Percentiles rank a stretch among this genome's conserved stretches.
These are phyloP conservation scores for Chlamydomonas eustigma DNA, from an alignment of 139 green algal genomes.

Conservation along the genomic window DNA sequence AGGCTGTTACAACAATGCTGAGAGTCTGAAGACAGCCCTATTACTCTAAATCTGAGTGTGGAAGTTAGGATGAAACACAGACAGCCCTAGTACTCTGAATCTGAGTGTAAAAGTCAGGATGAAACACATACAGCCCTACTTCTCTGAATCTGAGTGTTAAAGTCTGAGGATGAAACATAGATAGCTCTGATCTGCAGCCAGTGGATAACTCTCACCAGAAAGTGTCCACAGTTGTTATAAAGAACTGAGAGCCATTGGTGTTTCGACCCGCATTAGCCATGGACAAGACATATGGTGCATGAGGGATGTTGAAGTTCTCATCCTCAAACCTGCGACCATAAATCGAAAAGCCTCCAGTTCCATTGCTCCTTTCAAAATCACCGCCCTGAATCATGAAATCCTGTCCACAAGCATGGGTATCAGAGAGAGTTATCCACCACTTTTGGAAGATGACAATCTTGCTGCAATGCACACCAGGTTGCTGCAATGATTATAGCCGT, in stretches of 20 bases:
- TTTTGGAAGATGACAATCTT: not conserved
- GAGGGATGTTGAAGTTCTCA: constrained; percentile 36
- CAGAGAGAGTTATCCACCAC: not conserved
- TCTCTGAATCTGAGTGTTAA: no score
- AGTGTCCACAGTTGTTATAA: constrained; percentile 57
- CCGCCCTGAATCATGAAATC: constrained; percentile 43
- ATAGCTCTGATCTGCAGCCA: no score
- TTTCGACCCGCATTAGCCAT: constrained; percentile 70
- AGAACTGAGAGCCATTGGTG: constrained; percentile 42
- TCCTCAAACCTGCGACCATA: constrained; percentile 22
- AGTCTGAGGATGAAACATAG: no score
- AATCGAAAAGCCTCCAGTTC: constrained; percentile 52
- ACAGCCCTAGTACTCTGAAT: no score
- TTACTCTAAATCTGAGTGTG: no score
- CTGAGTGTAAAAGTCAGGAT: no score
- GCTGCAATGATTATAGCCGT: not conserved
- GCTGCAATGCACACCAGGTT: no score
- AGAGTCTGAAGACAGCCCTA: no score
- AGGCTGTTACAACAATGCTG: no score
- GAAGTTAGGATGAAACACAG: no score
- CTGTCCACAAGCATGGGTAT: not conserved
- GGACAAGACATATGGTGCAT: constrained; percentile 53
- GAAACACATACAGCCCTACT: no score
- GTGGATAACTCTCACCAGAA: constrained; percentile 33
- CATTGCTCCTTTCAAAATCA: constrained; percentile 53